A percentile compares a stretch with the other conserved stretches of the same genome.
phyloP scores from a whole-genome alignment of 106 monocot species.

The Posidonia australis region DNA sequence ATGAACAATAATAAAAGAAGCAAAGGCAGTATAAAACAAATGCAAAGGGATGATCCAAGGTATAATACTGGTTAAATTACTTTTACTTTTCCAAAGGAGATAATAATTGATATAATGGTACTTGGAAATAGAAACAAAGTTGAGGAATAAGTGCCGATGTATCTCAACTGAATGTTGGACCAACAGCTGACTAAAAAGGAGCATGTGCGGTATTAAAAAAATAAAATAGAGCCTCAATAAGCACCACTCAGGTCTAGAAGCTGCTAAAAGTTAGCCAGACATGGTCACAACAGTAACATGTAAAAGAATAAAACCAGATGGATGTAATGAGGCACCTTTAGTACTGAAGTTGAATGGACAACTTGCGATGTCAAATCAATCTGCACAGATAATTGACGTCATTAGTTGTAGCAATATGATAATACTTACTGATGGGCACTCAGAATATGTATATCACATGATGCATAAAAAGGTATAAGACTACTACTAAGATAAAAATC shows the following conservation, averaged over 20 bases:
- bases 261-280: not conserved
- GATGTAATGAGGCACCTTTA: constrained; percentile 8
- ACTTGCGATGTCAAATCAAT: constrained; percentile 22
- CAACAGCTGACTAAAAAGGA: not conserved
- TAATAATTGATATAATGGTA: no score
- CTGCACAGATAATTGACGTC: constrained; percentile 11
- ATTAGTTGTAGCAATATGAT: not conserved
- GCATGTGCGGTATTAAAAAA: not conserved
- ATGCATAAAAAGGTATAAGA: not conserved
- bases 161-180: not conserved
- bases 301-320: not conserved
- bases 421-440: not conserved
- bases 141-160: no score
- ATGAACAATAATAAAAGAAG: no score
- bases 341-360: constrained; percentile 20
- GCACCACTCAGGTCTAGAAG: not conserved
- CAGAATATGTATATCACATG: not conserved
- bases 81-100: no score
- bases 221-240: not conserved
- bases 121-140: no score
- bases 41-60: no score
- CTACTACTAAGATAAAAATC: no score
- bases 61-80: no score
- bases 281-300: not conserved
- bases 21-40: no score